phyloP scores from a whole-genome alignment of 164 flowering plant genomes.

The Piper betle region DNA sequence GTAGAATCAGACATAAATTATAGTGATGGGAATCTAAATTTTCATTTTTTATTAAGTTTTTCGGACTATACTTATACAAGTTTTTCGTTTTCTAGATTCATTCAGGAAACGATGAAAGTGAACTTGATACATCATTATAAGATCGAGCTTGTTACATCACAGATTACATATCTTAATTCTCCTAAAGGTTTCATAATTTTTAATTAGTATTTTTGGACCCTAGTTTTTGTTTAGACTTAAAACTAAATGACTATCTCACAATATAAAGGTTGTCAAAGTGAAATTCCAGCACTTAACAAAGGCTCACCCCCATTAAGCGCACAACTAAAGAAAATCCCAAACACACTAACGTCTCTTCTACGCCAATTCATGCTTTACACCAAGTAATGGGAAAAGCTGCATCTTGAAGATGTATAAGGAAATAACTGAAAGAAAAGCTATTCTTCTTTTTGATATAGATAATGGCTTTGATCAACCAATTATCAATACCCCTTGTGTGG shows the following conservation, averaged over 20 bases:
- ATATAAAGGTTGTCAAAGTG: background rate
- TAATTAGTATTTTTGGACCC: background rate
- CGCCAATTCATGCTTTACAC: conserved; percentile 24
- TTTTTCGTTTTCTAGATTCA: no score
- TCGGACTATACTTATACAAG: no score
- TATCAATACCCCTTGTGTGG: conserved; percentile 27
- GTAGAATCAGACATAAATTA: no score
- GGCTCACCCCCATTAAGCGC: conserved; percentile 48
- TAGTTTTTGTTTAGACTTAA: background rate
- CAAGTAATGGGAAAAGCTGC: conserved; percentile 3
- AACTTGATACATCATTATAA: no score
- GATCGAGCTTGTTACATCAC: background rate
- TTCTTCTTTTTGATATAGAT: conserved; percentile 6
- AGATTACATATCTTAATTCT: background rate
- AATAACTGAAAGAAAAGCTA: conserved; percentile 11
- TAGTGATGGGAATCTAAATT: no score
- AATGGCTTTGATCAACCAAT: conserved; percentile 14
- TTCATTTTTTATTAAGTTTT: no score
- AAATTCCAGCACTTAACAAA: background rate
- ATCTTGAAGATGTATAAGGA: conserved; percentile 1
- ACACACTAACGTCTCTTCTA: conserved; percentile 23
- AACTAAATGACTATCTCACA: background rate
- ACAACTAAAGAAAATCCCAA: conserved; percentile 34
- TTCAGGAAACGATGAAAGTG: no score
- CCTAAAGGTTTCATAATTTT: background rate